Conservation (phyloP, 139 green algal species). For the Raphidocelis subcapitata region DNA sequence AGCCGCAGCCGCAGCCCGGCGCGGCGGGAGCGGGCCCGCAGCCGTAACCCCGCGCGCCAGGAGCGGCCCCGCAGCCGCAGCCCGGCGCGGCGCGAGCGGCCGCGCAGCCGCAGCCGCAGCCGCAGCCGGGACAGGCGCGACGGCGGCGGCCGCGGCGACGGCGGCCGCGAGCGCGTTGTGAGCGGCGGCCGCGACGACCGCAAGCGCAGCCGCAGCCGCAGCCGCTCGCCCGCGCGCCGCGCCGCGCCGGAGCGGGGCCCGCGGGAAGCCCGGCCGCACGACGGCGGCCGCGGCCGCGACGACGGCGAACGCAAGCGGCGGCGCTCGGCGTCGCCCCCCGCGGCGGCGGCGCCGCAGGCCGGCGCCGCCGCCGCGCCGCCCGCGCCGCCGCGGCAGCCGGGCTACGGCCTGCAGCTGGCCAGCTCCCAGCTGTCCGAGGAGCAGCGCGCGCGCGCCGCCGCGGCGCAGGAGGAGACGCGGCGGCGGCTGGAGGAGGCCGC, state of each 20-base stretch:
- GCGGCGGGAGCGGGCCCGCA: background rate
- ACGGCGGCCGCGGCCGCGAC: conserved; percentile 8
- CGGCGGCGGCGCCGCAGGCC: background rate
- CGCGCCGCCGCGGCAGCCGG: background rate
- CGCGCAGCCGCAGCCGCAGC: background rate
- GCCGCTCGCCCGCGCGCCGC: background rate
- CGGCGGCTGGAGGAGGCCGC: conserved; percentile 66
- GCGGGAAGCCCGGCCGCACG: background rate
- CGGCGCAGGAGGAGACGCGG: conserved; percentile 24
- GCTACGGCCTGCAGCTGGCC: background rate
- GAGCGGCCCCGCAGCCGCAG: background rate
- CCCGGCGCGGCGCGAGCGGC: too few species aligned
- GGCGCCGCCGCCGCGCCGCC: background rate
- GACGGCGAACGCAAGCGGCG: background rate
- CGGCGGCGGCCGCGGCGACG: background rate
- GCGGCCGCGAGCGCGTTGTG: background rate
- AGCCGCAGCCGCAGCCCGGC: background rate
- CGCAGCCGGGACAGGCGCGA: conserved; percentile 8
- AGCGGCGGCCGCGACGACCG: background rate
- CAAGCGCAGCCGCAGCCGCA: background rate
- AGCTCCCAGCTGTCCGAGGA: too few species aligned
- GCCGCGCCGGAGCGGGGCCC: background rate
- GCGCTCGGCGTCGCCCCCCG: background rate
- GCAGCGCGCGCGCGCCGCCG: background rate
- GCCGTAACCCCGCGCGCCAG: background rate